Evolutionary conservation across 139 green algal genomes (phyloP), one percentile per base, ranked within the genome.

Genomic region (Haematococcus lacustris): DNA sequence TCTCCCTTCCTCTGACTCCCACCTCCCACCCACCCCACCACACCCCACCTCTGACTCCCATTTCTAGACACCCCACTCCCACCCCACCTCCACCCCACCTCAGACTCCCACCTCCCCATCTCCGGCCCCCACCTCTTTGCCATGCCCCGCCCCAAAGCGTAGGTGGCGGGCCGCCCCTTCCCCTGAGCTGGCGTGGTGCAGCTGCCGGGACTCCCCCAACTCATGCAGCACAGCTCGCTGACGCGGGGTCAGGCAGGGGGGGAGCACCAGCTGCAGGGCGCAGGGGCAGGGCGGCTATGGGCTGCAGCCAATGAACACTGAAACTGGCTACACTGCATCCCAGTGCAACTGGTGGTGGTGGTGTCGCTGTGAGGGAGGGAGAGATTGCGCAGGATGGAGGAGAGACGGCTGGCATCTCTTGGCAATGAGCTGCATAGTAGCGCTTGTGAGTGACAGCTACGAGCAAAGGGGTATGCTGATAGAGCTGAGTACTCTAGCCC

Each of bases 201-300:
- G 25, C 3, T 80, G 78, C 4, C 53, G 7, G 1, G 68, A 43
- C 63, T 90, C 86, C 0, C 83, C 90, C 5, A 87, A 37, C 35
- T 83, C 78, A 43, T 94, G 89, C 17, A 94, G 74, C 0, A 81
- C 51, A 0, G 89, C 89, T 1, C 89, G 76, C 60, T 93, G 88
- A 1, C 81, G 77, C 0, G 86, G 21, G 2, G 75, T 86, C 9
- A 94, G 57, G 23, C 39, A 73, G 0, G 82, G 1, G 3, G 86
- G 85, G 21, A 94, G 85, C 26, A 76, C 7, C 1, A 93, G 28
- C 76, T 82, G 71, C 34, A 66, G 43, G n/a, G n/a, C n/a, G n/a
- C n/a, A n/a, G n/a, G n/a, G n/a, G n/a, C n/a, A n/a, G n/a, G n/a
- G n/a, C n/a, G n/a, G n/a, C n/a, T n/a, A n/a, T n/a, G n/a, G n/a